A percentile compares a stretch with the other conserved stretches of the same genome.
Evolutionary conservation across 73 alveolate species (phyloP).

Genomic region (Uronychia binucleata): DNA sequence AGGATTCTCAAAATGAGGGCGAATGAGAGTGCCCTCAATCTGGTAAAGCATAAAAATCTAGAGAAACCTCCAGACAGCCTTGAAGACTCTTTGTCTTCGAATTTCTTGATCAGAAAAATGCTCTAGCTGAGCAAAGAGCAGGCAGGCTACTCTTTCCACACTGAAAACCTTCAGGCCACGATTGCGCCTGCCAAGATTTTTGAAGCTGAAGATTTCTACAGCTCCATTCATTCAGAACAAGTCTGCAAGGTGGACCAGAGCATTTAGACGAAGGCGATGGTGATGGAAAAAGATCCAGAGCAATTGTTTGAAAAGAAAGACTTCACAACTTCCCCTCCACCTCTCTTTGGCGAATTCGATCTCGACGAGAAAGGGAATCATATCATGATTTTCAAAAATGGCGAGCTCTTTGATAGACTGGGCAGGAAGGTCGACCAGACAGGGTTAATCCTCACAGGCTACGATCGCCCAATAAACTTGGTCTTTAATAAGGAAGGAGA

Average conservation of each 20-base stretch:
- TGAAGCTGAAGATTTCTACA: background rate
- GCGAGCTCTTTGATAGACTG: background rate
- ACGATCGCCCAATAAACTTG: background rate
- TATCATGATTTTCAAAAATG: background rate
- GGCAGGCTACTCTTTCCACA: background rate
- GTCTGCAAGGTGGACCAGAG: background rate
- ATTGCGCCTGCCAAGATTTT: too few relatives aligned
- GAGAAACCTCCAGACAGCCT: background rate
- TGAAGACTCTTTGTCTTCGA: background rate
- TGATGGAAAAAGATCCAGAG: background rate
- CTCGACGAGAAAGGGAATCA: background rate
- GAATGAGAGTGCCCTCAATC: background rate
- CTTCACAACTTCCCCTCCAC: background rate
- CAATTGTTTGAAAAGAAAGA: background rate
- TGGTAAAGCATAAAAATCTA: background rate
- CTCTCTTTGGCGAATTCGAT: background rate
- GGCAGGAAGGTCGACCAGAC: background rate
- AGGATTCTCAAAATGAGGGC: background rate
- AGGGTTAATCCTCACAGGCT: background rate
- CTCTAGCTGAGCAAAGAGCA: background rate
- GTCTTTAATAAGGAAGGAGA: too few relatives aligned
- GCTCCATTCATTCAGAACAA: background rate
- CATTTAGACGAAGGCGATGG: background rate
- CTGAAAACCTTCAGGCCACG: too few relatives aligned
- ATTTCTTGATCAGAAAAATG: background rate